A percentile compares a stretch with the other conserved stretches of the same genome.
phyloP scores from a whole-genome alignment of 2,329 filamentous ascomycete genomes.

The Cladobotryum protrusum region DNA sequence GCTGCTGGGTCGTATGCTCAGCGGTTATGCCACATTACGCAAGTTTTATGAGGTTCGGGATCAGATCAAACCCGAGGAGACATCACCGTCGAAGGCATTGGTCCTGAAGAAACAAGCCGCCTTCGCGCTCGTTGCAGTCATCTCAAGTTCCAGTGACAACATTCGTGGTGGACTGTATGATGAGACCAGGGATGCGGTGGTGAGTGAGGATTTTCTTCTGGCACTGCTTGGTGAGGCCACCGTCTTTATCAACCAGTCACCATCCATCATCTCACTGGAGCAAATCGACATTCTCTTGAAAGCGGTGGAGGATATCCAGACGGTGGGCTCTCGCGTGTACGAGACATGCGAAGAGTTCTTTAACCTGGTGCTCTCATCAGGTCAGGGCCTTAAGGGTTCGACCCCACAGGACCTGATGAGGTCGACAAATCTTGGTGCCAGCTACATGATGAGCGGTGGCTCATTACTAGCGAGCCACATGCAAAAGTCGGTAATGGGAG shows the following conservation, averaged over 20 bases:
- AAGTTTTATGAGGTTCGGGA: constrained; percentile 90
- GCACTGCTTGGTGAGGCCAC: constrained; percentile 78
- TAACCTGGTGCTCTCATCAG: constrained; percentile 65
- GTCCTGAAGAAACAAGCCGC: constrained; percentile 63
- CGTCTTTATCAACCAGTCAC: constrained; percentile 60
- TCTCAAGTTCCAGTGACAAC: constrained; percentile 80
- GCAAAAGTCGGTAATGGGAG: constrained; percentile 53
- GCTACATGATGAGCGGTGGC: constrained; percentile 66
- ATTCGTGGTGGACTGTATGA: constrained; percentile 90
- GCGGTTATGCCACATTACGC: constrained; percentile 85
- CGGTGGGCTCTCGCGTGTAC: constrained; percentile 66
- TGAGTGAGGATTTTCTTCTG: constrained; percentile 81
- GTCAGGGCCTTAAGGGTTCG: constrained; percentile 55
- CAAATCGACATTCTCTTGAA: constrained; percentile 72
- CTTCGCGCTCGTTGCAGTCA: constrained; percentile 70
- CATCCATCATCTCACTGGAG: constrained; percentile 54
- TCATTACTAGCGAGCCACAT: constrained; percentile 61
- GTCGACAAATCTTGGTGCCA: constrained; percentile 50
- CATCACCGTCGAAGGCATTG: constrained; percentile 38
- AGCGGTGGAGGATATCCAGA: constrained; percentile 73
- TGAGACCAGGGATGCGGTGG: constrained; percentile 69
- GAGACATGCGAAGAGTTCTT: constrained; percentile 73
- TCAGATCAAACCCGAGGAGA: constrained; percentile 21
- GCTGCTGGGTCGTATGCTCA: constrained; percentile 77
- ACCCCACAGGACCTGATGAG: constrained; percentile 57